A percentile compares a stretch with the other conserved stretches of the same genome.
phyloP scores from a whole-genome alignment of 192 early-diverging fungal species.

The Kickxella alabastrina region DNA sequence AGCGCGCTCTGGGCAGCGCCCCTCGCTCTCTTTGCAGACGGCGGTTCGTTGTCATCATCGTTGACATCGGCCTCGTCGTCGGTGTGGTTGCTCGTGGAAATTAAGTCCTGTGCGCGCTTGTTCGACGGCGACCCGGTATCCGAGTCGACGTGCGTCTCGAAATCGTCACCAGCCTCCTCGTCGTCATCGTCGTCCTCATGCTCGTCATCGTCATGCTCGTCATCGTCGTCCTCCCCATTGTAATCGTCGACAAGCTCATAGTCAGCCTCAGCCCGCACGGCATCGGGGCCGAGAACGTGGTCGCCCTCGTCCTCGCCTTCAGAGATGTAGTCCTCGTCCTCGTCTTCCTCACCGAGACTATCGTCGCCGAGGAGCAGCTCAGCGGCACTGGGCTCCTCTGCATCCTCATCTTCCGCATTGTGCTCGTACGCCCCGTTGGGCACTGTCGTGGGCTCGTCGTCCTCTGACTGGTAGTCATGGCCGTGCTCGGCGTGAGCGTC shows the following conservation, averaged over 20 bases:
- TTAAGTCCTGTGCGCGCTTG: constrained; percentile 12
- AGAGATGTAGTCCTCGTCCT: not conserved
- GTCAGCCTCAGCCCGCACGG: constrained; percentile 2
- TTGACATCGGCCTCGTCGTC: constrained; percentile 6
- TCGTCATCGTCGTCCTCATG: constrained; percentile 10
- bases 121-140: constrained; percentile 12
- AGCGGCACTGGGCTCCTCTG: not conserved
- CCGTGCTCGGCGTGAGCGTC: not conserved
- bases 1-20: too few species aligned
- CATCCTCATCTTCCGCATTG: not conserved
- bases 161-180: not conserved
- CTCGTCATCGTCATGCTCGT: constrained; percentile 1
- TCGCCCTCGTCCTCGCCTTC: not conserved
- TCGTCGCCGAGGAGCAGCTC: not conserved
- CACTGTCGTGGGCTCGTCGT: not conserved
- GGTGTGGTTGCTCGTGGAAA: not conserved
- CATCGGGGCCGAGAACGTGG: not conserved
- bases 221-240: constrained; percentile 6
- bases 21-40: constrained; percentile 15
- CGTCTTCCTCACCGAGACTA: not conserved
- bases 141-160: constrained; percentile 10
- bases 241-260: not conserved
- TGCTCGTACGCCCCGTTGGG: not conserved
- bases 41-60: constrained; percentile 5
- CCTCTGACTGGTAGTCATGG: not conserved